Evolutionary conservation across 805 yeast genomes (phyloP).

Genomic region (Metschnikowia shivogae): DNA sequence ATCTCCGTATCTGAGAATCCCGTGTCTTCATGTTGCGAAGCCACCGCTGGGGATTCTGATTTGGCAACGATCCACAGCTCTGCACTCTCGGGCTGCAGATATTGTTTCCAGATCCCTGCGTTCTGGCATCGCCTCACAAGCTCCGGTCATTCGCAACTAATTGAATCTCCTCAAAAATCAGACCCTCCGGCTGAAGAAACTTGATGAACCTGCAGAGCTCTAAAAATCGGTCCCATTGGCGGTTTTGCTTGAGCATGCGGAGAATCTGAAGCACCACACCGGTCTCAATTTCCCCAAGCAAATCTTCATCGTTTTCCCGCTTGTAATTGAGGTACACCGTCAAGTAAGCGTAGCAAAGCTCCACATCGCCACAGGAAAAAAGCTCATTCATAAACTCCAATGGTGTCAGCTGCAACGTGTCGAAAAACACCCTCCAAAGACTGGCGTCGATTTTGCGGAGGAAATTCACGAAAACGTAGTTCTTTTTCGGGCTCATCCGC

Average conservation of each 20-base stretch:
- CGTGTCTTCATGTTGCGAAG: no score
- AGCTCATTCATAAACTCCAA: constrained; percentile 41
- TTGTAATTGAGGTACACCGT: constrained; percentile 51
- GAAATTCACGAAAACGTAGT: constrained; percentile 46
- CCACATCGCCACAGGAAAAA: constrained; percentile 39
- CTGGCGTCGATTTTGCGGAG: constrained; percentile 56
- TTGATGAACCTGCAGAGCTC: constrained; percentile 53
- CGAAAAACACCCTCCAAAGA: constrained; percentile 51
- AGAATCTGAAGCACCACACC: constrained; percentile 41
- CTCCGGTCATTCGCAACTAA: background rate
- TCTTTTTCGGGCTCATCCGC: constrained; percentile 15
- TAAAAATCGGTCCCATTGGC: constrained; percentile 50
- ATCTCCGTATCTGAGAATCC: no score
- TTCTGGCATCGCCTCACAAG: background rate
- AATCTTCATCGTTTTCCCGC: constrained; percentile 22
- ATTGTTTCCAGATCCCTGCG: background rate
- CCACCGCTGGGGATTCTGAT: no score
- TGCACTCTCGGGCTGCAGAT: background rate
- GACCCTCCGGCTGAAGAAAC: constrained; percentile 43
- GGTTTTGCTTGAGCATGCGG: constrained; percentile 36
- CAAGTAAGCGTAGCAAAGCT: constrained; percentile 48
- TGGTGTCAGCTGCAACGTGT: constrained; percentile 40
- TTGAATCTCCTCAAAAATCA: constrained; percentile 17
- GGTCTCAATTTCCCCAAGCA: constrained; percentile 30
- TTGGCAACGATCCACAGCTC: no score